Base-by-base conservation (phyloP, 2,329 filamentous ascomycete genomes). In the Chaetomiaceae sp. region DNA sequence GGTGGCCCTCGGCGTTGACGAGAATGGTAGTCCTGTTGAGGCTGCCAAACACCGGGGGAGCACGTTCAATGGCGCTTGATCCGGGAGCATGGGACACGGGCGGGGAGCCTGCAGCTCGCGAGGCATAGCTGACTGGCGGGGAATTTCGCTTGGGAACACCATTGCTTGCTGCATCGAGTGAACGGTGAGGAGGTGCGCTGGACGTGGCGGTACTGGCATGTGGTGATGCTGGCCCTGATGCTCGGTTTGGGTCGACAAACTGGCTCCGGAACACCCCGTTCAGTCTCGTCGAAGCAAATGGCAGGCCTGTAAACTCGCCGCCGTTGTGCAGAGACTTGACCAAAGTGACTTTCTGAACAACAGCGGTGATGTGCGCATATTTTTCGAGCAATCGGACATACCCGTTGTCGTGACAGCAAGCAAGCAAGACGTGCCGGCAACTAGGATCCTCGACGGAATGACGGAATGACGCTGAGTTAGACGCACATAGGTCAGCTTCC, bases 361-460 rank as follows among this genome's bases (percentile, higher is more conserved):
- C 38, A 2, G 29, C 20, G 6, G 20, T 18, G 6, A 32, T 33
- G 29, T 37, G 34, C 12, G 41, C 42, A n/a, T 36, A 50, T 22
- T 51, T 49, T 27, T 51, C 49, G 1, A 54, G 41, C 51, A 49
- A 45, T 5, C 49, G 51, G 2, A 52, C 46, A 19, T 51, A 54
- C 1, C 49, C 49, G 22, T 52, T 54, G 38, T 54, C n/a, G 17
- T 51, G 49, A 20, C 51, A 49, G 34, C 46, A 50, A 11, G 40
- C 49, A 6, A 52, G 41, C 6, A 54, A 24, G 8, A 54, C 17
- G 19, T 44, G 49, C 14, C 36, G 46, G 27, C 51, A 54, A 4
- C 20, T 45, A 4, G 49, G 47, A 24, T 22, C 48, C 34, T 48
- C 47, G 11, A 35, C 49, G 22, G 52, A 50, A 32, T 51, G 51